These are phyloP conservation scores for Eimeria falciformis DNA, from an alignment of 169 alveolate species.

Conservation along the genomic window DNA sequence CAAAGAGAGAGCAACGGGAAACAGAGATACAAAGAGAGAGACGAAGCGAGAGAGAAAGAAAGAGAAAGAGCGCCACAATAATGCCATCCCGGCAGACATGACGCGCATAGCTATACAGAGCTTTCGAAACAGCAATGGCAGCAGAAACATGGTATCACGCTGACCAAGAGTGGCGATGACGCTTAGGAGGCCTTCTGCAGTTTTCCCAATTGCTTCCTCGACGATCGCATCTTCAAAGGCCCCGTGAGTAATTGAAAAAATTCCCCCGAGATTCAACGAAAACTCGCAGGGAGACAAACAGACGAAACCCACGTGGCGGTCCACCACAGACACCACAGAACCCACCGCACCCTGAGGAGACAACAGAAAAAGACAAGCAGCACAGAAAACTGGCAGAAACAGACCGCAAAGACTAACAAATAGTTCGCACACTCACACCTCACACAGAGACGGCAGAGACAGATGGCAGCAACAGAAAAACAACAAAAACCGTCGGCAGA, in stretches of 20 bases:
- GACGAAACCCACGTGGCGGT: constrained; percentile 62
- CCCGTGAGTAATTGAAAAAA: neutral
- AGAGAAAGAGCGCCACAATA: neutral
- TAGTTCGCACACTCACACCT: no score
- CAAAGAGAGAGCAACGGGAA: no score
- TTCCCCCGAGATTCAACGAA: constrained; percentile 21
- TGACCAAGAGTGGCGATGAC: constrained; percentile 64
- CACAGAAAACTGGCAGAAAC: no score
- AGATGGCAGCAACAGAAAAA: no score
- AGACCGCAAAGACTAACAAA: no score
- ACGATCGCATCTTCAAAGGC: neutral
- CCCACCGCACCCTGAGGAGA: constrained; percentile 51
- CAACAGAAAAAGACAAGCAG: no score
- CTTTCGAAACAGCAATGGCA: neutral
- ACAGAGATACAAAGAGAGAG: neutral
- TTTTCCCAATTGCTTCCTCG: neutral
- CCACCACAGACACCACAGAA: constrained; percentile 50
- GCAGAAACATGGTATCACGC: neutral
- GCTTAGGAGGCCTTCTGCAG: constrained; percentile 48
- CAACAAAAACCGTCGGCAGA: no score
- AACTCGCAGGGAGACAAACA: constrained; percentile 60
- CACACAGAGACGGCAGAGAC: no score
- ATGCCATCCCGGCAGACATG: no score
- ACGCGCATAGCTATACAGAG: neutral
- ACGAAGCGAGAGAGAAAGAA: neutral